Evolutionary conservation across 2,329 filamentous ascomycete species (phyloP), one percentile per base, ranked within the genome.

Genomic region (Colletotrichum sansevieriae): DNA sequence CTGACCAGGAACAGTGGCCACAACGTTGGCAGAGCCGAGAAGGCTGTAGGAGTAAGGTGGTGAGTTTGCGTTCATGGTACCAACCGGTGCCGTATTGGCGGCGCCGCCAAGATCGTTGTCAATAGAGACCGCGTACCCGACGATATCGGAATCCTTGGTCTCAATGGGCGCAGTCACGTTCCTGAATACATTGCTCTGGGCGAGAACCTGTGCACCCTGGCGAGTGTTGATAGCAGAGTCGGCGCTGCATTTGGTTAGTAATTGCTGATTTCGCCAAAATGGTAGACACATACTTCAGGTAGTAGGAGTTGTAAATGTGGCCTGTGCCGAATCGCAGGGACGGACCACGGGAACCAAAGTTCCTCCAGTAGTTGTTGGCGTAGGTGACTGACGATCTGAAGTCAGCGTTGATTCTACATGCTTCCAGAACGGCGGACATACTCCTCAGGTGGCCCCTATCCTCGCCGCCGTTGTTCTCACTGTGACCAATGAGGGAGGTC

Each of bases 321-420:
- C 82, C 87, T 7, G 86, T 90, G 6, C 88, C 89, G 77, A 90
- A 91, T 68, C 88, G 86, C 73, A 90, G 75, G 3, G 83, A 86
- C 0, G 89, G 89, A 0, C 79, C 80, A 62, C 88, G 88, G 13
- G 85, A 88, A 80, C 89, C 86, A 70, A 90, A 78, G 78, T 90
- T 89, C 68, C 78, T 72, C 80, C 82, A 90, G 81, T 87, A 82
- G 83, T 90, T 90, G 79, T 89, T 85, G 77, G 83, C 82, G 74
- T 88, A 88, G 25, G 88, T 90, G 22, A 91, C 37, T 39, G 3
- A 4, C 37, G 37, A 39, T 11, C 5, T 4, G 0, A 4, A 13
- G 11, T 39, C 13, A 39, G 37, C 5, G 15, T 13, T 6, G 13
- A 39, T 39, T 15, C 11, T 12, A 39, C 37, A 15, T 39, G 4